Evolutionary conservation across 2,329 filamentous ascomycete genomes (phyloP).

Genomic region (Alternaria ethzedia): DNA sequence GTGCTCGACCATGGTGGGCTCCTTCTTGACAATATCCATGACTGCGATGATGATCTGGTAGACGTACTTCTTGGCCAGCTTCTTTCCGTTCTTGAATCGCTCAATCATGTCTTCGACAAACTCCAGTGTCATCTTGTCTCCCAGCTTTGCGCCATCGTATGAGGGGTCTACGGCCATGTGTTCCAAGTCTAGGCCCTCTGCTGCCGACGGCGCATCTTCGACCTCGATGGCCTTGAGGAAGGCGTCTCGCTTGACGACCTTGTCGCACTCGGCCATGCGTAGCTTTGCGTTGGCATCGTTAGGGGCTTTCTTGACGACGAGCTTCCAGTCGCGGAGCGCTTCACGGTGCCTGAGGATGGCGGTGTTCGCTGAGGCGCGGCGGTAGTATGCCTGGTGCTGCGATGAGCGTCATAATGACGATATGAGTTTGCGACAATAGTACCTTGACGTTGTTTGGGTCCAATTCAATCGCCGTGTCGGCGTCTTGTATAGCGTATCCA

Average conservation of each 20-base stretch:
- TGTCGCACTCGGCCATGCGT: slow-evolving; percentile 91
- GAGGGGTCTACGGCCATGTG: slow-evolving; percentile 79
- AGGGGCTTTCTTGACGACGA: slow-evolving; percentile 86
- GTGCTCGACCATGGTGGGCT: slow-evolving; percentile 96
- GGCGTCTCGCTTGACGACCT: slow-evolving; percentile 87
- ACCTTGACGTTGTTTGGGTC: slow-evolving; percentile 91
- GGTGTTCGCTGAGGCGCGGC: slow-evolving; percentile 87
- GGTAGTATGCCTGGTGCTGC: slow-evolving; percentile 79
- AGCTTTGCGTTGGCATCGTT: slow-evolving; percentile 88
- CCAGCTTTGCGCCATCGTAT: slow-evolving; percentile 84
- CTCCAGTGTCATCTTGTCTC: slow-evolving; percentile 87
- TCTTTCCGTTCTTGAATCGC: slow-evolving; percentile 88
- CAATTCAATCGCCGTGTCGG: slow-evolving; percentile 87
- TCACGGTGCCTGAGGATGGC: slow-evolving; percentile 89
- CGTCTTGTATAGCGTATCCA: slow-evolving; percentile 89
- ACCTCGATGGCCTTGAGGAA: slow-evolving; percentile 97
- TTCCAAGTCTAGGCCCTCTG: slow-evolving; percentile 87
- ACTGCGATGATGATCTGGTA: slow-evolving; percentile 94
- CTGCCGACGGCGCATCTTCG: slow-evolving; percentile 87
- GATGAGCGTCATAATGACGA: slow-evolving; percentile 6
- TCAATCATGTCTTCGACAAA: slow-evolving; percentile 98
- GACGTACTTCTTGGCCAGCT: slow-evolving; percentile 93
- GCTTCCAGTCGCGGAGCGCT: slow-evolving; percentile 89
- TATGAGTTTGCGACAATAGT: slow-evolving; percentile 4
- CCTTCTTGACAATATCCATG: slow-evolving; percentile 86